Conservation (phyloP, 768 basidiomycete genomes). For the Russula dissimulans region DNA sequence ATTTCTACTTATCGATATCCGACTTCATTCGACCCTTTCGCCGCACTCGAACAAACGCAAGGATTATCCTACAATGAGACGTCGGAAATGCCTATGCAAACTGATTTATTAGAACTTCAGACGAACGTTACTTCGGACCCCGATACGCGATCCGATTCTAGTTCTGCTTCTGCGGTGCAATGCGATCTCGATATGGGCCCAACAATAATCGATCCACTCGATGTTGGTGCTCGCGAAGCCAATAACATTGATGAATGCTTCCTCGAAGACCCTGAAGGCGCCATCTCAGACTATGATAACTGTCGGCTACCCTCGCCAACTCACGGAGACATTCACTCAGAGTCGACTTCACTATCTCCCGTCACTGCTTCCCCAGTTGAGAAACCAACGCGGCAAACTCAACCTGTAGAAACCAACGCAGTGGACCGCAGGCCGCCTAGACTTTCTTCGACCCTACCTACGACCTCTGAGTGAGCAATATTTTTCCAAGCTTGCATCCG, state of each 20-base stretch:
- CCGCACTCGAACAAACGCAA: conserved; percentile 6
- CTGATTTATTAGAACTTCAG: conserved; percentile 10
- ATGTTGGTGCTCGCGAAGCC: background rate
- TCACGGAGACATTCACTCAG: background rate
- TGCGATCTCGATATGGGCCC: conserved; percentile 11
- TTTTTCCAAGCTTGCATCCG: background rate
- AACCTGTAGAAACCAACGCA: background rate
- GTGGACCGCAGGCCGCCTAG: conserved; percentile 28
- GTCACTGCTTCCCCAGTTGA: conserved; percentile 15
- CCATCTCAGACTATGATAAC: conserved; percentile 4
- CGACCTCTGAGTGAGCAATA: conserved; percentile 35
- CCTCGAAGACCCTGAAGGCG: conserved; percentile 1
- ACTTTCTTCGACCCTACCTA: conserved; percentile 38
- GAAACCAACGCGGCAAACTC: conserved; percentile 16
- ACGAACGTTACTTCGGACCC: conserved; percentile 12
- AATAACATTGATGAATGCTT: background rate
- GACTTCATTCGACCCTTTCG: conserved; percentile 10
- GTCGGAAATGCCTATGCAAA: conserved; percentile 7
- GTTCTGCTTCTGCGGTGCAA: conserved; percentile 3
- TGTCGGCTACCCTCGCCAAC: background rate
- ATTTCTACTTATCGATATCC: conserved; percentile 15
- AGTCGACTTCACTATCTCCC: background rate
- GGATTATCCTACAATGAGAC: conserved; percentile 6
- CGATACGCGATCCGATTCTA: conserved; percentile 12
- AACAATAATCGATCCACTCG: conserved; percentile 1